These are phyloP conservation scores for Neonectria coccinea DNA, from an alignment of 2,329 filamentous ascomycete species.

Conservation along the genomic window DNA sequence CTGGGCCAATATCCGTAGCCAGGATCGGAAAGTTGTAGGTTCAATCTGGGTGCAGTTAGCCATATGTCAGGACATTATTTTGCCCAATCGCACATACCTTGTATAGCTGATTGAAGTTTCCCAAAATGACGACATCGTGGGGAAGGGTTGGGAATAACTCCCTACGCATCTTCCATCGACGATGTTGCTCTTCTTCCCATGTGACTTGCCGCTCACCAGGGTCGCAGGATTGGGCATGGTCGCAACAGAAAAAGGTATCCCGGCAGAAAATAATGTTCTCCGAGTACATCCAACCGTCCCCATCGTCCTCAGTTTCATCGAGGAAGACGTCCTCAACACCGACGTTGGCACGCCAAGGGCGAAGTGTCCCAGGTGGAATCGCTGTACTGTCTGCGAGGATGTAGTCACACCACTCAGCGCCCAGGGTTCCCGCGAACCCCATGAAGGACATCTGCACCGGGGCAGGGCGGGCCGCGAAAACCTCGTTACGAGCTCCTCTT, in stretches of 20 bases:
- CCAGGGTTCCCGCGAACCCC: conserved; percentile 96
- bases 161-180: conserved; percentile 93
- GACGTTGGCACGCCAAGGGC: conserved; percentile 81
- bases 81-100: conserved; percentile 72
- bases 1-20: conserved; percentile 88
- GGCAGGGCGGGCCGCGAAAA: conserved; percentile 93
- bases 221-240: conserved; percentile 92
- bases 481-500: conserved; percentile 93
- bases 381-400: conserved; percentile 90
- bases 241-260: conserved; percentile 98
- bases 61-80: not conserved
- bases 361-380: conserved; percentile 83
- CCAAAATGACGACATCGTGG: conserved; percentile 89
- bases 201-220: conserved; percentile 72
- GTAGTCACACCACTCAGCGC: conserved; percentile 99
- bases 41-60: conserved; percentile 76
- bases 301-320: conserved; percentile 74
- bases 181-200: conserved; percentile 86
- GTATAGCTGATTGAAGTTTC: conserved; percentile 98
- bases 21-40: conserved; percentile 93
- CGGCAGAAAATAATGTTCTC: conserved; percentile 96
- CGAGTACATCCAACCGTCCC: conserved; percentile 90
- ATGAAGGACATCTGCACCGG: conserved; percentile 99
- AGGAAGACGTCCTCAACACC: conserved; percentile 76
- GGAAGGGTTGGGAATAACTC: conserved; percentile 86